A percentile compares a stretch with the other conserved stretches of the same genome.
phyloP scores from a whole-genome alignment of 345 rosid genomes.

The Lepidium aucheri region DNA sequence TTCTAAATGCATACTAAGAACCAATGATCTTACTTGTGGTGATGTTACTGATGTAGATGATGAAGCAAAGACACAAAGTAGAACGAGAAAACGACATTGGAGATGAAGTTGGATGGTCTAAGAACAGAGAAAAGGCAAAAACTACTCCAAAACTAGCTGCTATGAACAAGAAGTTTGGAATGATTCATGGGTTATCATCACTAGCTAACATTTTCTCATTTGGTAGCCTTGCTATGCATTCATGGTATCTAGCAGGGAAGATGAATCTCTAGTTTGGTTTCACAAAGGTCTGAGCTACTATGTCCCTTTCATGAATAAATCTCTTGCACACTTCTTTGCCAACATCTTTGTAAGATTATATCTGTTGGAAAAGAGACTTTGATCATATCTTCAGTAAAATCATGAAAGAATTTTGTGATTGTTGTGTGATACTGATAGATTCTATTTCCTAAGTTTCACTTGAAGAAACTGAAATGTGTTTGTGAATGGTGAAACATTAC shows the following conservation, averaged over 20 bases:
- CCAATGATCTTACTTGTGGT: not conserved
- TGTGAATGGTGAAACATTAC: conserved; percentile 27
- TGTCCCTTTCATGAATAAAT: not conserved
- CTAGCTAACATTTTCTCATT: conserved; percentile 87
- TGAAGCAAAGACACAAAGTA: conserved; percentile 96
- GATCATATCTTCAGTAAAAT: not conserved
- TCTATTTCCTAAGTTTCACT: conserved; percentile 12
- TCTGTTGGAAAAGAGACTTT: not conserved
- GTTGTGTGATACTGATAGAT: conserved; percentile 2
- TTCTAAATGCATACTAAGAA: not conserved
- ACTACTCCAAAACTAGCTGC: conserved; percentile 80
- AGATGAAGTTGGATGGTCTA: conserved; percentile 76
- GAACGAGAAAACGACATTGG: conserved; percentile 81
- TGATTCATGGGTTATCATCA: conserved; percentile 96
- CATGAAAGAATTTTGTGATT: not conserved
- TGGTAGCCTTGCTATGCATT: conserved; percentile 93
- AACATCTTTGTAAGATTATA: not conserved
- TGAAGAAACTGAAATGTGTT: conserved; percentile 21
- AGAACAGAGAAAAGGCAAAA: conserved; percentile 81
- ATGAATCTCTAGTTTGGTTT: conserved; percentile 43
- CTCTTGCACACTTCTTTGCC: not conserved
- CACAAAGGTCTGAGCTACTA: conserved; percentile 1
- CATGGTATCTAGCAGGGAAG: conserved; percentile 96
- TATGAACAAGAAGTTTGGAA: conserved; percentile 97
- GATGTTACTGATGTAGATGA: conserved; percentile 81